Conservation (phyloP, 176 grass and related monocot genomes). For the Neostapfia colusana region DNA sequence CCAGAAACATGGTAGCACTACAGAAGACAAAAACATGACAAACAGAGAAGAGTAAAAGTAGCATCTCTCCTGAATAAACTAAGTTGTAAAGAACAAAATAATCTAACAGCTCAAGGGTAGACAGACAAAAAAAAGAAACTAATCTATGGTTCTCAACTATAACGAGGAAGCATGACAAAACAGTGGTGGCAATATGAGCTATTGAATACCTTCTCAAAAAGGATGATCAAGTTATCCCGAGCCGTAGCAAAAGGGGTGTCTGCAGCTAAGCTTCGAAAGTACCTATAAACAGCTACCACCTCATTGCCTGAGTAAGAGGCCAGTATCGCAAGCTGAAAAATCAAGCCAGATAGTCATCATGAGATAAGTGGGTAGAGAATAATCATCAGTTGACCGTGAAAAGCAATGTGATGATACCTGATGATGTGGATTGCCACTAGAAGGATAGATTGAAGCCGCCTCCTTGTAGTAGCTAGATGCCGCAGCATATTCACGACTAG, state of each 20-base stretch:
- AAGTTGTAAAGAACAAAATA: neutral
- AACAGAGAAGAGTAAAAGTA: neutral
- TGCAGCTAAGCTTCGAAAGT: constrained; percentile 92
- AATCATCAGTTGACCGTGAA: neutral
- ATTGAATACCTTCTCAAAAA: constrained; percentile 79
- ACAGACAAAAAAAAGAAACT: neutral
- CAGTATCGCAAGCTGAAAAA: constrained; percentile 77
- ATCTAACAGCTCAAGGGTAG: neutral
- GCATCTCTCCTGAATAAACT: neutral
- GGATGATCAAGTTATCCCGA: constrained; percentile 89
- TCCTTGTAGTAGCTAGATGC: constrained; percentile 90
- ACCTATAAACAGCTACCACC: constrained; percentile 73
- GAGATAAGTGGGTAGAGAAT: constrained; percentile 13
- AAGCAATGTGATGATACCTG: constrained; percentile 54
- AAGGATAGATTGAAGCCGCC: constrained; percentile 72
- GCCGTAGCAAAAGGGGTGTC: constrained; percentile 81
- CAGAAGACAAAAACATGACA: neutral
- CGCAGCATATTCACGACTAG: constrained; percentile 65
- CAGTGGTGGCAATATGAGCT: neutral
- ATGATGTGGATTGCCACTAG: constrained; percentile 93
- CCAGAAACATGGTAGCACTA: neutral
- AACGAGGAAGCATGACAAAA: neutral
- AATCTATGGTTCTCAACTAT: neutral
- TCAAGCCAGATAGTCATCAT: neutral
- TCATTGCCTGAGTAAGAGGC: constrained; percentile 78